phyloP scores from a whole-genome alignment of 169 alveolate genomes.

The Prorocentrum cordatum region DNA sequence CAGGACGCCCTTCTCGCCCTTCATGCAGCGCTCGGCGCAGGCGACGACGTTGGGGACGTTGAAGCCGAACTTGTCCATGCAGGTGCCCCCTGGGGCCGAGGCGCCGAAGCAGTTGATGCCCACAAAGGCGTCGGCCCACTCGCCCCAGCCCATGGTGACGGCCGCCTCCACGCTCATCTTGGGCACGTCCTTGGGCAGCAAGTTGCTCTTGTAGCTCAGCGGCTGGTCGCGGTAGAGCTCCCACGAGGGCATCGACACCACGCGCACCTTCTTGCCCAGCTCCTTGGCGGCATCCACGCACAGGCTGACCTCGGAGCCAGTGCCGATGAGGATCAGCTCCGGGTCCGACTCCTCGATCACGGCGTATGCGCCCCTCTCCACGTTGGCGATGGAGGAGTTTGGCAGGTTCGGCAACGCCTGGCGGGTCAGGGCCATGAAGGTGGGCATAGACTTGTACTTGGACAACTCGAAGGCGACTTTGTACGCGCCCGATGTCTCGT shows the following conservation, averaged over 20 bases:
- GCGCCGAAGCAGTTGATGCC: conserved; percentile 23
- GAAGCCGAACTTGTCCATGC: conserved; percentile 11
- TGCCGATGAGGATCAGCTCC: background rate
- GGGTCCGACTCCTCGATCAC: background rate
- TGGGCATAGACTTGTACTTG: background rate
- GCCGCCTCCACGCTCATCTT: no score
- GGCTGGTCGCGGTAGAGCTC: conserved; percentile 9
- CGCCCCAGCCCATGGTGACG: conserved; percentile 17
- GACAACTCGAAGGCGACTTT: background rate
- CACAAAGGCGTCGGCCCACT: background rate
- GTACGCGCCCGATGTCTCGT: conserved; percentile 28
- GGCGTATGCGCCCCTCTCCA: background rate
- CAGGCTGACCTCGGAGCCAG: background rate
- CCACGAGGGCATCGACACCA: conserved; percentile 18
- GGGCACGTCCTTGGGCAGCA: no score
- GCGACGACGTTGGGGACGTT: background rate
- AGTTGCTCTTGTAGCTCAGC: background rate
- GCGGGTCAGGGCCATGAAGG: background rate
- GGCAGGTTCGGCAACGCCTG: background rate
- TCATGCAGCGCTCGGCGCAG: background rate
- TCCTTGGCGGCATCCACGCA: background rate
- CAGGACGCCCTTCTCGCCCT: no score
- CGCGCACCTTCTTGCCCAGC: background rate
- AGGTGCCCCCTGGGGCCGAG: conserved; percentile 22
- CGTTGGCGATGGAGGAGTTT: background rate